Base-by-base conservation (phyloP, 1,139 yeast species). In the Taphrina betulina region DNA sequence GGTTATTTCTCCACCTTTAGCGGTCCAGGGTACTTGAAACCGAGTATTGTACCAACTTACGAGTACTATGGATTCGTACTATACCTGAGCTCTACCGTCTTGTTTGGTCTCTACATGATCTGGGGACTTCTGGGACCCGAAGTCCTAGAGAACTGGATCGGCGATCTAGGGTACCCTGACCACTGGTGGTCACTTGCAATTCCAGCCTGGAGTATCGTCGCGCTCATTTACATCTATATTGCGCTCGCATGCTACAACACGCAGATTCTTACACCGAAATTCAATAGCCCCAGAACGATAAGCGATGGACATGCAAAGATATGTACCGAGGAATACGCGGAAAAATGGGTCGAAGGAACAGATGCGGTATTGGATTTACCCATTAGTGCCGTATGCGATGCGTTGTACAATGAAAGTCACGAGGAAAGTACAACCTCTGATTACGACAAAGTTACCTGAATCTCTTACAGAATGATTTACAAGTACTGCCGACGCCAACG, bases 301-400 rank as follows among this genome's bases (percentile, higher is more conserved):
- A 79, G 83, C 0, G 97, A 90, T 65, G 79, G 78, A 23, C 76
- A 79, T 57, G 82, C 90, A 0, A 78, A 59, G 20, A 57, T 60
- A 28, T 62, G 60, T 33, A 41, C 29, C 12, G 63, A 65, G 7
- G 69, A 71, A 71, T 61, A 77, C 77, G 58, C 77, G 80, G 59
- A 72, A 71, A 67, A 65, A 8, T 50, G 36, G 36, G 37, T 20
- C 12, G 46, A 67, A 26, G 79, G 86, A 3, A 82, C 92, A 0
- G 85, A 86, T 64, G 95, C 95, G 0, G 92, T 89, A 5, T 79
- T 88, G 78, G 96, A 89, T 67, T 66, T 88, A 52, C 92, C 95
- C 0, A 72, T 87, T 1, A 75, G 81, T 2, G 76, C 81, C 52
- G 95, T 85, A 4, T 55, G 46, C 22, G 29, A 42, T 14, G 54